These are phyloP conservation scores for Amanita pallidorosea DNA, from an alignment of 768 basidiomycete species.

Conservation along the genomic window DNA sequence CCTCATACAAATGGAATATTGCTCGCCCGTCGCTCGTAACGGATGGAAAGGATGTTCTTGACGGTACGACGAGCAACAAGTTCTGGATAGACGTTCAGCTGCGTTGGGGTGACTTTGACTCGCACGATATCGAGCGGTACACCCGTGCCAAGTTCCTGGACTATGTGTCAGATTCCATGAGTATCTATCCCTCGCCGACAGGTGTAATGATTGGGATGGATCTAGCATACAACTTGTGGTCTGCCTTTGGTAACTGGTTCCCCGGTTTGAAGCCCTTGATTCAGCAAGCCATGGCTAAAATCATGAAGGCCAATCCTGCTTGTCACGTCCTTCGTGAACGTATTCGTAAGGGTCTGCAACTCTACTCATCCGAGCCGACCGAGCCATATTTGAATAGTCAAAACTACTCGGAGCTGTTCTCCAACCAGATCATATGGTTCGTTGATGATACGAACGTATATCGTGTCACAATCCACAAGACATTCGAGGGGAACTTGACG, in stretches of 20 bases:
- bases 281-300: slow-evolving; percentile 98
- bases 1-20: slow-evolving; percentile 97
- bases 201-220: slow-evolving; percentile 99
- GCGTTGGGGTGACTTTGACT: slow-evolving; percentile 97
- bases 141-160: slow-evolving; percentile 99
- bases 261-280: slow-evolving; percentile 97
- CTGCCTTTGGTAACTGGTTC: slow-evolving; percentile 99
- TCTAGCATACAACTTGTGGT: slow-evolving; percentile 96
- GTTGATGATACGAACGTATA: slow-evolving; percentile 99
- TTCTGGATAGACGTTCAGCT: slow-evolving; percentile 97
- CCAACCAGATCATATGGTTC: slow-evolving; percentile 99
- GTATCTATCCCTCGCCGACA: slow-evolving; percentile 97
- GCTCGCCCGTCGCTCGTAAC: slow-evolving; percentile 91
- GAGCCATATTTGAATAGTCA: slow-evolving; percentile 99
- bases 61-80: slow-evolving; percentile 98
- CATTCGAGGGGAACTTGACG: slow-evolving; percentile 99
- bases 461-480: slow-evolving; percentile 98
- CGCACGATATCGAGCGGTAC: slow-evolving; percentile 97
- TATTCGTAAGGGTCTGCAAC: slow-evolving; percentile 94
- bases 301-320: slow-evolving; percentile 99
- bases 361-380: slow-evolving; percentile 98
- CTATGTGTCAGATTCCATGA: slow-evolving; percentile 96
- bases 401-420: slow-evolving; percentile 94
- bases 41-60: slow-evolving; percentile 91
- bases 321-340: slow-evolving; percentile 96